Conservation (phyloP, 768 basidiomycete species). For the Hygrophorus russula region DNA sequence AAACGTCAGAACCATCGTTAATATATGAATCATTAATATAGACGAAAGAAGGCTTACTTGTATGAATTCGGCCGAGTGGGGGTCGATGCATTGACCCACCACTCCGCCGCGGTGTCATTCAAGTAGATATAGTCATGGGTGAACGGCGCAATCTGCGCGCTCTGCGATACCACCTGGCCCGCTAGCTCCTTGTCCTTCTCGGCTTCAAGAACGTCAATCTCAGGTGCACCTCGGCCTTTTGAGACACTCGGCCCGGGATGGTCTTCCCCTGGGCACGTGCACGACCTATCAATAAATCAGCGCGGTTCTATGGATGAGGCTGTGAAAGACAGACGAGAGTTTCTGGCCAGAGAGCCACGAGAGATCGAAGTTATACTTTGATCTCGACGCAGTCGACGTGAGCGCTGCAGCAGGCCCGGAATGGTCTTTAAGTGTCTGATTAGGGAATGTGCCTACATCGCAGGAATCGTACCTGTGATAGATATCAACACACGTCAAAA, state of each 20-base stretch:
- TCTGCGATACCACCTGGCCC: conserved; percentile 62
- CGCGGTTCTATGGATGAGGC: neutral
- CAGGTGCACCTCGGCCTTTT: conserved; percentile 62
- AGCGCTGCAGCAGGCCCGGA: conserved; percentile 52
- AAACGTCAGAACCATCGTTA: neutral
- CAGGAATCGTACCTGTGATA: conserved; percentile 44
- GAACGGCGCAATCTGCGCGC: conserved; percentile 58
- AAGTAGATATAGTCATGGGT: conserved; percentile 28
- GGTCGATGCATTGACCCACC: conserved; percentile 20
- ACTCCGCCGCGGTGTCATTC: conserved; percentile 21
- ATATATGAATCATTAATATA: neutral
- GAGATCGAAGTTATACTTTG: conserved; percentile 45
- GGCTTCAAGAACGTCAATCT: conserved; percentile 78
- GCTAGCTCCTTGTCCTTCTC: conserved; percentile 44
- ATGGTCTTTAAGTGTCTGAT: conserved; percentile 48
- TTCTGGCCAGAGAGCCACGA: conserved; percentile 74
- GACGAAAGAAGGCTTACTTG: conserved; percentile 19
- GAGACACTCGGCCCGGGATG: conserved; percentile 58
- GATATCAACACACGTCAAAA: neutral
- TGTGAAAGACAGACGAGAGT: conserved; percentile 38
- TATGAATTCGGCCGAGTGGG: conserved; percentile 27
- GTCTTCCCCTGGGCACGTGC: conserved; percentile 64
- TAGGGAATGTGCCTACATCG: conserved; percentile 69
- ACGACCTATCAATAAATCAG: conserved; percentile 32
- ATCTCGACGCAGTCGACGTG: conserved; percentile 32